Conservation (phyloP, 257 asterid species). For the Scutellaria galericulata region DNA sequence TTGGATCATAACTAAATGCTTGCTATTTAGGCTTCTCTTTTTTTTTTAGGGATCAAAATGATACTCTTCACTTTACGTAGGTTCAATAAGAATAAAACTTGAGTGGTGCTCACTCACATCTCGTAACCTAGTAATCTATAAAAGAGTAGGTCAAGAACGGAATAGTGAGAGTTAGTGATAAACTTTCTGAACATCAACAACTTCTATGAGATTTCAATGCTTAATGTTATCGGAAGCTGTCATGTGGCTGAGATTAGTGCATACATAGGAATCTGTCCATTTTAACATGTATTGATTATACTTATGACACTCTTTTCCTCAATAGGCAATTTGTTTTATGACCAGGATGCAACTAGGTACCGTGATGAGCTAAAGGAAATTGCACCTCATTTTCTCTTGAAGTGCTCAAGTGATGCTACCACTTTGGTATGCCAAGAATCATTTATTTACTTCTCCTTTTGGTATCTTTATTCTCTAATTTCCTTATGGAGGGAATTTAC, state of each 20-base stretch:
- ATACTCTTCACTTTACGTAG: background rate
- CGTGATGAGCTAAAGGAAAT: slow-evolving; percentile 75
- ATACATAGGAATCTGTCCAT: background rate
- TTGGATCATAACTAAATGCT: background rate
- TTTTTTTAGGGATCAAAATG: background rate
- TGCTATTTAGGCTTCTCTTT: slow-evolving; percentile 3
- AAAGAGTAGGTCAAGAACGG: background rate
- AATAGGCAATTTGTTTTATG: background rate
- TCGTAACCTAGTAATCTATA: too few species aligned
- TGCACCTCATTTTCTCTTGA: slow-evolving; percentile 74
- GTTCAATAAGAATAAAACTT: background rate
- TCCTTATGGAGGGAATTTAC: background rate
- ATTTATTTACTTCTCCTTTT: background rate
- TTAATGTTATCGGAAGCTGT: background rate
- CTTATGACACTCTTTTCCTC: background rate
- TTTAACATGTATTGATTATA: background rate
- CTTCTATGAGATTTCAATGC: background rate
- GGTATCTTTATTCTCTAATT: background rate
- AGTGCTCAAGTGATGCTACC: slow-evolving; percentile 82
- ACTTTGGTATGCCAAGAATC: slow-evolving; percentile 62
- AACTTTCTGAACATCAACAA: background rate
- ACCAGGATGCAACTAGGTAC: slow-evolving; percentile 72
- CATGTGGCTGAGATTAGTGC: background rate
- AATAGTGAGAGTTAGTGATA: background rate
- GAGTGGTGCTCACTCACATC: background rate